phyloP scores from a whole-genome alignment of 129 eudicot genomes.

The Centaurea solstitialis region DNA sequence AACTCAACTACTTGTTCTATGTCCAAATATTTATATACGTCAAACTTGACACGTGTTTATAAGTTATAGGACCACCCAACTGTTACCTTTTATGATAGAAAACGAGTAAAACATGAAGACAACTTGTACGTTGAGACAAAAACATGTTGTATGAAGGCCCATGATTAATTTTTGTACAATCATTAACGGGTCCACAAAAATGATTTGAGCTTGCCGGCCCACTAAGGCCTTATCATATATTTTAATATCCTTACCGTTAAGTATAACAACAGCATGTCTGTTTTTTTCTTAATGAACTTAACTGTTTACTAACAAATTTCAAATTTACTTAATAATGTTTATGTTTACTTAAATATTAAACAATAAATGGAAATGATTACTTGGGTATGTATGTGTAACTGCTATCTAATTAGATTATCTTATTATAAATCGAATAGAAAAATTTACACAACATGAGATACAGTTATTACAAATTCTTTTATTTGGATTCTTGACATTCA shows the following conservation, averaged over 20 bases:
- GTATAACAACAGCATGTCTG: not conserved
- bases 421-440: not conserved
- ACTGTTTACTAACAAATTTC: not conserved
- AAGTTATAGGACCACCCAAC: not conserved
- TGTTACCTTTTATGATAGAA: not conserved
- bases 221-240: not conserved
- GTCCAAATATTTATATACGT: not conserved
- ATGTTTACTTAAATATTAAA: not conserved
- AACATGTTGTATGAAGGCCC: slow-evolving; percentile 6
- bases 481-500: no score
- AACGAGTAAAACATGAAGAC: not conserved
- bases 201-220: slow-evolving; percentile 2
- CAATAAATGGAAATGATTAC: not conserved
- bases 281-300: not conserved
- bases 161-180: not conserved
- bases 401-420: not conserved
- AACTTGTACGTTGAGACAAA: not conserved
- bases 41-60: not conserved
- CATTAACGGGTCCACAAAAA: not conserved
- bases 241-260: not conserved
- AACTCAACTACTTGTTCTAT: not conserved
- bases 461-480: not conserved
- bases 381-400: not conserved
- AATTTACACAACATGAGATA: not conserved
- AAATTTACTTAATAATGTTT: not conserved